Conservation (phyloP, 208 protist species). For the Trypanosoma scelopori region DNA sequence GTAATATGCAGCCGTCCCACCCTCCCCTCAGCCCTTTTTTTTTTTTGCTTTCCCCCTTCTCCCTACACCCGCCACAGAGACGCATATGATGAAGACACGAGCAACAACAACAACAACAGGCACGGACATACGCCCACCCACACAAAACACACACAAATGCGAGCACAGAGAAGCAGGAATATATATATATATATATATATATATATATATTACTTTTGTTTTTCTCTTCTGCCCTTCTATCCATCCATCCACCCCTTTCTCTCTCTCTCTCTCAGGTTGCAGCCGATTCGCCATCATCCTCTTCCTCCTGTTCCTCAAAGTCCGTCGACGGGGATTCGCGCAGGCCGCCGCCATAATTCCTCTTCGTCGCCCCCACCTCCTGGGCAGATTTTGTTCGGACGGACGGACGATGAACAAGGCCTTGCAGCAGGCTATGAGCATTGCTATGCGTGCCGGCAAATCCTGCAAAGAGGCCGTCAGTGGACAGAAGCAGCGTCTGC, state of each 20-base stretch:
- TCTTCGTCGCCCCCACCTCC: neutral
- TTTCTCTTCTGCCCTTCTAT: too few relatives aligned
- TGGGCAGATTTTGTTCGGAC: neutral
- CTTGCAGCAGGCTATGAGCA: conserved; percentile 4
- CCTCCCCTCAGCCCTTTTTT: too few relatives aligned
- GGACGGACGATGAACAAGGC: neutral
- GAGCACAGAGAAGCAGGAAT: neutral
- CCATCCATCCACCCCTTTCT: neutral
- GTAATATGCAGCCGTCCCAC: too few relatives aligned
- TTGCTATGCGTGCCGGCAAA: conserved; percentile 14
- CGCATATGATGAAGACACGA: neutral
- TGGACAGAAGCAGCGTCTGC: conserved; percentile 55
- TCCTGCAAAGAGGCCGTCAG: conserved; percentile 49
- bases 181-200: conserved; percentile 5
- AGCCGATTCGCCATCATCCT: neutral
- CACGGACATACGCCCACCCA: too few relatives aligned
- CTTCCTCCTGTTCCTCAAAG: conserved; percentile 12
- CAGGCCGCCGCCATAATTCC: neutral
- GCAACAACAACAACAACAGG: neutral
- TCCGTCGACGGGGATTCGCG: neutral
- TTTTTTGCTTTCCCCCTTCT: neutral
- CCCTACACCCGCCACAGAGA: neutral
- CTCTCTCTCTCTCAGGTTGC: neutral
- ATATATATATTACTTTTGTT: too few relatives aligned
- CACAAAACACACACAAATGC: too few relatives aligned